phyloP scores from a whole-genome alignment of 352 stramenopile genomes.

The Pseudoperonospora humuli region DNA sequence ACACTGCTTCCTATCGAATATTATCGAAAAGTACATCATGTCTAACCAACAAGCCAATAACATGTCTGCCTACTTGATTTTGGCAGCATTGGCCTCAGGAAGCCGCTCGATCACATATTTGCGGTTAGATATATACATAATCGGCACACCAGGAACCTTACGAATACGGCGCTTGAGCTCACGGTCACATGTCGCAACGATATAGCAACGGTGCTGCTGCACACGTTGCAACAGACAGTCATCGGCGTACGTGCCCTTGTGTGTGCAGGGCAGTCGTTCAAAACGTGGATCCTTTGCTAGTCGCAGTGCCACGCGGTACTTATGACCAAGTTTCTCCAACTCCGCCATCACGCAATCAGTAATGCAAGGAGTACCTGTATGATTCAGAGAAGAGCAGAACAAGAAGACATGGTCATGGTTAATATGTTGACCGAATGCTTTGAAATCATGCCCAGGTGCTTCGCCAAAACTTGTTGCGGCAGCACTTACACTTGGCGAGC shows the following conservation, averaged over 20 bases:
- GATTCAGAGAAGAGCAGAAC: neutral
- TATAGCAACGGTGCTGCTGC: conserved; percentile 96
- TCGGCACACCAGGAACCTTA: conserved; percentile 99
- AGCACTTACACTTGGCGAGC: conserved; percentile 93
- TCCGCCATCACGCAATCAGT: conserved; percentile 99
- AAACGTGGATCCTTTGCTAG: conserved; percentile 98
- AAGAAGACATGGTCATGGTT: neutral
- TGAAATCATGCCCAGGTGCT: neutral
- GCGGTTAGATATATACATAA: conserved; percentile 99
- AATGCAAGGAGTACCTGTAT: conserved; percentile 89
- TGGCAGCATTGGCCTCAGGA: conserved; percentile 92
- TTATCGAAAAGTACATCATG: conserved; percentile 12
- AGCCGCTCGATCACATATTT: conserved; percentile 99
- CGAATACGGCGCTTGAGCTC: conserved; percentile 97
- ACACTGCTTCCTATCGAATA: conserved; percentile 11
- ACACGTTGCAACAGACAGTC: conserved; percentile 93
- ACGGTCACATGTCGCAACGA: conserved; percentile 99
- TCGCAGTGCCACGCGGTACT: conserved; percentile 91
- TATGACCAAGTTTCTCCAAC: conserved; percentile 98
- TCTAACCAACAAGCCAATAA: neutral
- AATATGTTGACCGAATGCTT: neutral
- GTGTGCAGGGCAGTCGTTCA: conserved; percentile 95
- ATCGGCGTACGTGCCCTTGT: conserved; percentile 99
- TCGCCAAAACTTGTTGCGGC: neutral
- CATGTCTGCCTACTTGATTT: conserved; percentile 62